Base-by-base conservation (phyloP, 2,329 filamentous ascomycete species). In the Microsporum ferrugineum region DNA sequence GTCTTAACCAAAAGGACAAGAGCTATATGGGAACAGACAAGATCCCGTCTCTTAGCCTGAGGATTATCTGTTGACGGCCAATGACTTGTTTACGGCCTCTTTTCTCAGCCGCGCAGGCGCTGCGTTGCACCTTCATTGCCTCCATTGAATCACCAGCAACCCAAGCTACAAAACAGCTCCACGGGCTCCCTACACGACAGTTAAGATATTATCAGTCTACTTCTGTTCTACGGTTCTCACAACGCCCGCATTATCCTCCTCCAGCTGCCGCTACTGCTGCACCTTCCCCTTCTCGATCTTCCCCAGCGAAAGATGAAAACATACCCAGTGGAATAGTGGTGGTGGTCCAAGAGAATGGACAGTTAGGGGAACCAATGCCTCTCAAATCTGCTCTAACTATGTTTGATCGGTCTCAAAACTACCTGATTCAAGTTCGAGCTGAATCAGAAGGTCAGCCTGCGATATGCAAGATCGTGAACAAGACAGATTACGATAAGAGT, bases 381-480 rank as follows among this genome's bases (percentile, higher is more conserved):
- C 67, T 73, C 5, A 60, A 62, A 1, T 63, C 71, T 49, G 69
- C 69, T 2, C 75, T 86, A 2, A 55, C 64, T 2, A 68, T 66
- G 3, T 72, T 84, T 58, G 76, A 86, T 65, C 76, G 75, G 29
- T 70, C 72, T n/a, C 77, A 73, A 0, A 72, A 81, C 60, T 76
- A 79, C 62, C 75, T 87, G 1, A 69, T 83, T 1, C 77, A 80
- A 64, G 73, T 86, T 31, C 69, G 71, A 1, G 71, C 72, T 0
- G 70, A 70, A 3, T 61, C 66, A 2, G 66, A 63, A 17, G 63
- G 66, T 58, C 57, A 70, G 65, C 62, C 71, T 75, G 84, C 89
- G 1, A 79, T 91, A 38, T 95, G 89, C 79, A 86, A 84, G 67
- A 77, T 95, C 53, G 71, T 89, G 34, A 79, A 84, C 71, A 85